phyloP scores from a whole-genome alignment of 2,329 filamentous ascomycete species.

The Fusarium redolens region DNA sequence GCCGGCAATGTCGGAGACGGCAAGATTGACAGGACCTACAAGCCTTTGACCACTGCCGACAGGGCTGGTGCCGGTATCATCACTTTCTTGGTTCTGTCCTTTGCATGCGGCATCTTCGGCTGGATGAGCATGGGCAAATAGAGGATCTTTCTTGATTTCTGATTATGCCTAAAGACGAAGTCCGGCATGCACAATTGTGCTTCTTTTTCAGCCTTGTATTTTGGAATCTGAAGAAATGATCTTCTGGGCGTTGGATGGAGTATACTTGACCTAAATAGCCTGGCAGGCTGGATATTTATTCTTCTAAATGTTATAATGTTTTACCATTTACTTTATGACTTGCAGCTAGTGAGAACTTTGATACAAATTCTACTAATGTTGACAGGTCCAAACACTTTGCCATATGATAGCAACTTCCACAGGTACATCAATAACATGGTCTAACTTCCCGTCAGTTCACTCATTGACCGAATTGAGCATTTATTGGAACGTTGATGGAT shows the following conservation, averaged over 20 bases:
- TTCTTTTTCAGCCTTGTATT: conserved; percentile 25
- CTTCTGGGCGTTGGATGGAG: conserved; percentile 43
- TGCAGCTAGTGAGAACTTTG: background rate
- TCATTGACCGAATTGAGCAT: background rate
- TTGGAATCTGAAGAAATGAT: conserved; percentile 30
- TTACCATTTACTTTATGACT: background rate
- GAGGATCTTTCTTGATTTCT: conserved; percentile 4
- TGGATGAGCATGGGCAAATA: conserved; percentile 61
- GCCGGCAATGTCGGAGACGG: conserved; percentile 54
- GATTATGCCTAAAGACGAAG: conserved; percentile 21
- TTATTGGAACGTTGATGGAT: fast-evolving
- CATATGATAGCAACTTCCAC: background rate
- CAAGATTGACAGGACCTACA: conserved; percentile 47
- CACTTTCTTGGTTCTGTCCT: conserved; percentile 58
- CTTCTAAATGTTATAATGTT: conserved; percentile 21
- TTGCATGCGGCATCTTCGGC: conserved; percentile 55
- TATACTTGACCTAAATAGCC: conserved; percentile 33
- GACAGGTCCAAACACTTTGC: background rate
- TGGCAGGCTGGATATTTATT: conserved; percentile 35
- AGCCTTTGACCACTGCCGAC: conserved; percentile 57
- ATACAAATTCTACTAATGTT: too few species aligned
- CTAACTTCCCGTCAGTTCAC: background rate
- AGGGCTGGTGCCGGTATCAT: conserved; percentile 61
- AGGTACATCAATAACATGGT: background rate
- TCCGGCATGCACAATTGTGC: conserved; percentile 20